Conservation (phyloP, 2,329 filamentous ascomycete species). For the Chrysosporium keratinophilum region DNA sequence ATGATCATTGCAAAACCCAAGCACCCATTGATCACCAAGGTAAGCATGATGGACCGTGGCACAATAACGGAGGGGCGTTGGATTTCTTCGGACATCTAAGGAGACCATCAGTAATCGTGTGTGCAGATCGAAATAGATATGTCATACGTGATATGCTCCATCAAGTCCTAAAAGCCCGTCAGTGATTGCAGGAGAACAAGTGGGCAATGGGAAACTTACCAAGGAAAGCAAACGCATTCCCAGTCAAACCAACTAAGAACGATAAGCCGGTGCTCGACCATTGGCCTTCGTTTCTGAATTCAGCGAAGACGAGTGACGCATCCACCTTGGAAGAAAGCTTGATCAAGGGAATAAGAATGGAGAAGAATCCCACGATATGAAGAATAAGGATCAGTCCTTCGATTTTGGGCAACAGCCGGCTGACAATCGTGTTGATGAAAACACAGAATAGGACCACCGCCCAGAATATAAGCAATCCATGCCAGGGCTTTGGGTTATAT, state of each 20-base stretch:
- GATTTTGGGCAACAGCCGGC: conserved; percentile 39
- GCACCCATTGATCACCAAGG: conserved; percentile 39
- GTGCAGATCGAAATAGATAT: conserved; percentile 1
- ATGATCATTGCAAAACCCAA: conserved; percentile 40
- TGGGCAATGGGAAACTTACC: conserved; percentile 13
- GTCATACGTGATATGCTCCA: conserved; percentile 28
- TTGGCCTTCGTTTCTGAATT: conserved; percentile 29
- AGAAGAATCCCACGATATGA: conserved; percentile 40
- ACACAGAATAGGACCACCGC: conserved; percentile 39
- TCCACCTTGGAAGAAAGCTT: conserved; percentile 22
- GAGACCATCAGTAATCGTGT: background rate
- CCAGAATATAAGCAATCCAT: conserved; percentile 42
- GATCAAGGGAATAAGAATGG: conserved; percentile 32
- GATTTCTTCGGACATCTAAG: conserved; percentile 42
- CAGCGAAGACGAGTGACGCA: conserved; percentile 26
- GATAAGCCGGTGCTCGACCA: conserved; percentile 32
- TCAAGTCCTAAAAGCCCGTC: conserved; percentile 24
- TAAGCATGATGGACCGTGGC: conserved; percentile 40
- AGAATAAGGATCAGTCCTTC: conserved; percentile 43
- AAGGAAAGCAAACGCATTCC: conserved; percentile 21
- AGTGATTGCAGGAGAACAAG: conserved; percentile 1
- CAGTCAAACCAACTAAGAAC: conserved; percentile 30
- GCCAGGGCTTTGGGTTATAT: conserved; percentile 22
- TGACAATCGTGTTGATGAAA: conserved; percentile 43
- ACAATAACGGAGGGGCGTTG: conserved; percentile 40